A percentile compares a stretch with the other conserved stretches of the same genome.
Evolutionary conservation across 371 early-diverging fungal genomes (phyloP).

Genomic region (Rhizopus delemar): DNA sequence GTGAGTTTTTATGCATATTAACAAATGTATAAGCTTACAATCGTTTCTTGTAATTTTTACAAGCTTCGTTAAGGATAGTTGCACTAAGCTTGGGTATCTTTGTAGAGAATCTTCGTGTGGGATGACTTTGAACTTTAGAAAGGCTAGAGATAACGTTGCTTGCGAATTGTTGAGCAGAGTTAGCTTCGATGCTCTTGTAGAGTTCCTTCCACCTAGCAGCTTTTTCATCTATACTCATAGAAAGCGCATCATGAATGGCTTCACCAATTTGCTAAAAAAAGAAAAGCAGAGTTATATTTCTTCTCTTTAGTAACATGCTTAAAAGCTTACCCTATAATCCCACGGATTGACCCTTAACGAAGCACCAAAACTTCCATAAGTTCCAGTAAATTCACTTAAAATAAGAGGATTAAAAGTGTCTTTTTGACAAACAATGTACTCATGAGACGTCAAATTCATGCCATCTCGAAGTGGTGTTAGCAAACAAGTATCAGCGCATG

Average conservation of each 20-base stretch:
- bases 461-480: constrained; percentile 95
- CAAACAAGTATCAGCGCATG: constrained; percentile 87
- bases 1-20: constrained; percentile 3
- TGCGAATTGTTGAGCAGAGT: constrained; percentile 74
- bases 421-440: constrained; percentile 91
- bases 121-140: constrained; percentile 56
- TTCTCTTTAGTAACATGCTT: not conserved
- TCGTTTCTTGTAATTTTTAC: constrained; percentile 52
- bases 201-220: constrained; percentile 62
- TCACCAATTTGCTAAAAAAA: constrained; percentile 71
- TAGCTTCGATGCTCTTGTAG: constrained; percentile 66
- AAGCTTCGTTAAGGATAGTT: constrained; percentile 45
- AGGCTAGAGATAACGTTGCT: constrained; percentile 19
- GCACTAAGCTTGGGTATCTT: constrained; percentile 63
- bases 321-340: constrained; percentile 59
- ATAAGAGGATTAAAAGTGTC: constrained; percentile 84
- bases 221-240: constrained; percentile 60
- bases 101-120: constrained; percentile 56
- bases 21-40: constrained; percentile 43
- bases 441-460: constrained; percentile 97
- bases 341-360: constrained; percentile 89
- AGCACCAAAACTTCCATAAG: constrained; percentile 89
- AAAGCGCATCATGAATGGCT: constrained; percentile 79
- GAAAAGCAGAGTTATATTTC: not conserved
- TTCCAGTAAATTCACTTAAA: constrained; percentile 94